A percentile compares a stretch with the other conserved stretches of the same genome.
Evolutionary conservation across 2,329 filamentous ascomycete species (phyloP).

Genomic region (Epichloe sibirici): DNA sequence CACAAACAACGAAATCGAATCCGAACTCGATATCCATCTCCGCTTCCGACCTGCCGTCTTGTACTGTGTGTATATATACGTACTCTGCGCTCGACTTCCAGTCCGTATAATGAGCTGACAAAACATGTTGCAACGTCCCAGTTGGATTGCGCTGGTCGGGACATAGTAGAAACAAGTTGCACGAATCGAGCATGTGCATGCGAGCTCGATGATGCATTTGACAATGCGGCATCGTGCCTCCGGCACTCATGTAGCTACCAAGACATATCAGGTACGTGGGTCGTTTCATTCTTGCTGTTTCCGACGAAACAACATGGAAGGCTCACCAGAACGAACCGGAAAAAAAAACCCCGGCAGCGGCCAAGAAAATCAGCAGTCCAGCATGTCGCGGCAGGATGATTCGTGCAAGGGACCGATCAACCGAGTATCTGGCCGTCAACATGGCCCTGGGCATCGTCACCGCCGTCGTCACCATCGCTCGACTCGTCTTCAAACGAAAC

Average conservation of each 20-base stretch:
- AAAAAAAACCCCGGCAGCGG: not conserved
- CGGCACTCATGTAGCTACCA: not conserved
- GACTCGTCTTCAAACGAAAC: slow-evolving; percentile 19
- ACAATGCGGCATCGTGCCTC: not conserved
- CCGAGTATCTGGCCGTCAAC: not conserved
- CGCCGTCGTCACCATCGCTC: slow-evolving; percentile 22
- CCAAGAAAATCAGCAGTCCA: slow-evolving; percentile 1
- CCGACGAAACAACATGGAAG: not conserved
- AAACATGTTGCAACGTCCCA: not conserved
- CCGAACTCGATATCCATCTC: not conserved
- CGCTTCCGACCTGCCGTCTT: not conserved
- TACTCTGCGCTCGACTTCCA: not conserved
- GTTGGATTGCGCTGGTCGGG: not conserved
- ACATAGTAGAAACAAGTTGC: not conserved
- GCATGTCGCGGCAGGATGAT: not conserved
- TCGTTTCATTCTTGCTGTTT: not conserved
- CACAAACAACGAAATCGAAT: not conserved
- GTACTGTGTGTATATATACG: not conserved
- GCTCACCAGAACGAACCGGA: not conserved
- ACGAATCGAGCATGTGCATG: slow-evolving; percentile 1
- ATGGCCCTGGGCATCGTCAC: slow-evolving; percentile 14
- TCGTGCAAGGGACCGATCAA: not conserved
- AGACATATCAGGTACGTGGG: slow-evolving; percentile 1
- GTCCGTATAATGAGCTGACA: not conserved
- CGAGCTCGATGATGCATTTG: slow-evolving; percentile 1